Base-by-base conservation (phyloP, 78 protist genomes). In the Andalucia godoyi region DNA sequence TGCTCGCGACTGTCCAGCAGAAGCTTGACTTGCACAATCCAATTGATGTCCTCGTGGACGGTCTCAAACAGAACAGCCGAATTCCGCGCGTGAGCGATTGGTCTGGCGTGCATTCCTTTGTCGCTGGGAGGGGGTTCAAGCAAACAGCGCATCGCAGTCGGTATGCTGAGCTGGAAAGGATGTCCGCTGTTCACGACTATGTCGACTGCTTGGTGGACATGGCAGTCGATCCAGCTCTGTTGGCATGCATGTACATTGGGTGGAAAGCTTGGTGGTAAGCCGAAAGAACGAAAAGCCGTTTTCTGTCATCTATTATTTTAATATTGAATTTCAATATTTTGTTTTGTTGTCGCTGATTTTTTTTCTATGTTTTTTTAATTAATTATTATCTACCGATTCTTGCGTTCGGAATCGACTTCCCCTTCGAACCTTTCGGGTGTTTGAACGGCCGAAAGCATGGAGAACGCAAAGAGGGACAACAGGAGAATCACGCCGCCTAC, bases 121-220 rank as follows among this genome's bases (percentile, higher is more conserved):
- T 5, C 12, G 37, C 37, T 13, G 17, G 5, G 9, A 29, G 32
- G 32, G 17, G 37, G 17, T 15, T 12, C 37, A 23, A 50, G 55
- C 55, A 5, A 13, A 18, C 62, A 8, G 42, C 29, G n/a, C 27
- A 15, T 13, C 25, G 9, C 57, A 0, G n/a, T n/a, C 42, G 80
- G 23, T 72, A 72, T 4, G 1, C n/a, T 6, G 47, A 5, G 2
- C 50, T 10, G 21, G 79, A 17, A 6, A 3, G 8, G 1, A 2
- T 69, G 30, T 4, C 2, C 21, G 2, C 68, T 0, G 61, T 47
- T 0, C 63, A 75, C 57, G 77, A 80, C 41, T 96, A 91, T 60
- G 88, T 94, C 2, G 89, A 75, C 23, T 72, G 81, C 41, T 72
- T 94, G 17, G 43, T 94, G 32, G 96, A 91, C 18, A 89, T 70